These are phyloP conservation scores for Aureobasidium namibiae DNA, from an alignment of 2,329 filamentous ascomycete species.

Conservation along the genomic window DNA sequence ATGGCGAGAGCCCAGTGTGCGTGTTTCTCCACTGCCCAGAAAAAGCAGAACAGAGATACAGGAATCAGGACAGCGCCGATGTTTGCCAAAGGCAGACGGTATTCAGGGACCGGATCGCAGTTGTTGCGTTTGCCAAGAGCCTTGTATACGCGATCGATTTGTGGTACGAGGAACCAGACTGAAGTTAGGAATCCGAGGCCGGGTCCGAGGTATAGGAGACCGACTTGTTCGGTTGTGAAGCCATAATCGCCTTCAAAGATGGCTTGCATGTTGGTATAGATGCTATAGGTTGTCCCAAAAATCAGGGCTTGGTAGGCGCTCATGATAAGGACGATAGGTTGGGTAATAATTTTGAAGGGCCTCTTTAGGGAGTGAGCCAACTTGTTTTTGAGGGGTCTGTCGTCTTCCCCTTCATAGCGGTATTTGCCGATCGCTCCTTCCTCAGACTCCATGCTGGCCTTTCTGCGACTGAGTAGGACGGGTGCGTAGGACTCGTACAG, in stretches of 20 bases:
- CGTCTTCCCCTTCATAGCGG: constrained; percentile 36
- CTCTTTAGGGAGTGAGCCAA: constrained; percentile 30
- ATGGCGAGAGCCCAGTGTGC: constrained; percentile 36
- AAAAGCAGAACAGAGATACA: constrained; percentile 35
- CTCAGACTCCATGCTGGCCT: constrained; percentile 27
- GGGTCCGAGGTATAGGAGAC: constrained; percentile 37
- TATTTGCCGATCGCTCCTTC: constrained; percentile 27
- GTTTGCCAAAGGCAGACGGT: constrained; percentile 38
- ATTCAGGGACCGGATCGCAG: constrained; percentile 35
- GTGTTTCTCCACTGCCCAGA: constrained; percentile 36
- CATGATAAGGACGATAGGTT: constrained; percentile 41
- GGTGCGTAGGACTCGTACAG: constrained; percentile 39
- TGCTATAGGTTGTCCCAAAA: constrained; percentile 40
- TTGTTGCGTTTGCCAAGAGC: constrained; percentile 32
- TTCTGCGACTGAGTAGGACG: constrained; percentile 30
- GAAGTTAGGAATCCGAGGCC: constrained; percentile 36
- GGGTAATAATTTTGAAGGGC: constrained; percentile 35
- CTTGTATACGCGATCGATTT: constrained; percentile 42
- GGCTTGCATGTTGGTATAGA: constrained; percentile 42
- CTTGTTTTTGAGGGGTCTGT: constrained; percentile 29
- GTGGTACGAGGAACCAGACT: constrained; percentile 38
- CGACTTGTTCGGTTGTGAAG: constrained; percentile 39
- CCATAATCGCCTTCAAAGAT: constrained; percentile 37
- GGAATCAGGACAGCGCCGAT: constrained; percentile 38
- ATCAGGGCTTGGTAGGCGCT: constrained; percentile 38